Evolutionary conservation across 164 flowering plant species (phyloP), one percentile per base, ranked within the genome.

Genomic region (Umbilicus rupestris): DNA sequence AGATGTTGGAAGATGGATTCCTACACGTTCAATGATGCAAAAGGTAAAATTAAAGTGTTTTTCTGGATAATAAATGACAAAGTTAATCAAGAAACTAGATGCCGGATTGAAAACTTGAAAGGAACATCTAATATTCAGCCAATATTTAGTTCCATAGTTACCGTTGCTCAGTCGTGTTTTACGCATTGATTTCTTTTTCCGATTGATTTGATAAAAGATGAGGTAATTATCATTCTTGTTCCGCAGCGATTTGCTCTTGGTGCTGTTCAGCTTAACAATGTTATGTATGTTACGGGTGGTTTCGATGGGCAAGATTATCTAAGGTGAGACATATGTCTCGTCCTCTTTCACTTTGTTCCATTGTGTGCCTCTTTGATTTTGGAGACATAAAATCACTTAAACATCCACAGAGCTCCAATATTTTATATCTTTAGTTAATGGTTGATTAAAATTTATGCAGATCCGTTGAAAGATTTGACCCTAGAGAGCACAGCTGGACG

Each of bases 391-490:
- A 1, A 55, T 0, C 33, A 28, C 2, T 55, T 12, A 10, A 9
- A 22, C 58, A 22, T 47, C 19, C 52, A 47, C 29, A 55, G 31
- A 28, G 33, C 60, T 55, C 60, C 60, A 12, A 55, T 10, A 28
- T 28, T 2, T 26, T 4, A 11, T n/a, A 55, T 55, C 6, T 55
- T 22, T 50, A 11, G 45, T 58, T 24, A 39, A 57, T 17, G 44
- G 22, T 31, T 62, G 65, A 44, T 39, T 26, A 57, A 57, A 42
- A 24, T 46, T 24, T 73, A 63, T 65, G 20, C 69, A 93, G 98
- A 16, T 77, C 96, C 45, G 86, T 79, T 30, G 98, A 94, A 82
- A 79, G 88, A 73, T 86, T 88, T 78, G 98, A 90, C 70, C 92
- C 91, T 19, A 81, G 97, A 71, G 90, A 86, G 69, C 84, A 78